Evolutionary conservation across 257 asterid genomes (phyloP), one percentile per base, ranked within the genome.

Genomic region (Solanum raphanifolium): DNA sequence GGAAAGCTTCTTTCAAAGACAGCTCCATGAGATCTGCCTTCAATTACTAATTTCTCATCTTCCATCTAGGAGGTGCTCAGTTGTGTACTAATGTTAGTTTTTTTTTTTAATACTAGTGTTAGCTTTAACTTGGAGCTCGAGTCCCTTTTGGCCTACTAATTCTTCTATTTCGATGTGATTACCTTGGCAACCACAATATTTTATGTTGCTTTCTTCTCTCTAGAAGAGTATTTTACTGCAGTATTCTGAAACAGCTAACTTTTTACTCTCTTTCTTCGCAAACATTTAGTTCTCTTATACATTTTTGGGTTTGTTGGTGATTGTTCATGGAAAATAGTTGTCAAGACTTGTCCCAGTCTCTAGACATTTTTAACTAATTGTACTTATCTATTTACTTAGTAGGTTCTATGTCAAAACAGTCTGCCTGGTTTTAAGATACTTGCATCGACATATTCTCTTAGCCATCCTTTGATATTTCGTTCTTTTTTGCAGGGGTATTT

Each of bases 401-500:
- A 34, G 35, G 73, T 83, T 83, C 38, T 84, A 20, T 84, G 31
- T 41, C 78, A 11, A 35, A 3, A 29, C 38, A 38, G 58, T 75
- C 55, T 75, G 58, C 55, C 21, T 23, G 46, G 83, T 9, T 10
- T 23, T 2, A 48, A 48, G 60, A 75, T 23, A 36, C 32, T 5
- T 75, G 10, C 20, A 23, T 34, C 55, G 23, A 48, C 38, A 52
- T 74, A 72, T 32, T 38, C 46, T 39, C 74, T 83, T 55, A 87
- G 7, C 32, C 73, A 46, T 41, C 46, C 76, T 62, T 31, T 34
- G 18, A 13, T 20, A 13, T 13, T 66, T 83, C 52, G 25, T 60
- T 25, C 23, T 83, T 25, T 27, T 46, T 75, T 88, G 89, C 97
- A 94, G 99, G 96, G 85, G 85, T 84, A 43, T 93, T 94, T 86